Evolutionary conservation across 345 rosid species (phyloP).

Genomic region (Lenwebbia sp.): DNA sequence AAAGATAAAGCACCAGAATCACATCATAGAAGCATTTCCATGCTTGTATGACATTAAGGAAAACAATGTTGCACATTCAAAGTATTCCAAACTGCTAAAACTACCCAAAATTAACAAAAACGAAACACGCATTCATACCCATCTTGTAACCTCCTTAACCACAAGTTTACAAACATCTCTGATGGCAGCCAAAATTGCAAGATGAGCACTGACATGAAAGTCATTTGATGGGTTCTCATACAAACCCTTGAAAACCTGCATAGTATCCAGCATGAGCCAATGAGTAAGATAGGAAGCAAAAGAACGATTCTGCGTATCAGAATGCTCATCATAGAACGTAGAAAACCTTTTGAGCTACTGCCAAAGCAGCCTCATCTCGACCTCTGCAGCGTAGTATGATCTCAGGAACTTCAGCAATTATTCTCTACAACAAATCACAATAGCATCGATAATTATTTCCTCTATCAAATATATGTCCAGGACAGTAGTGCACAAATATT

Average conservation of each 20-base stretch:
- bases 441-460: neutral
- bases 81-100: neutral
- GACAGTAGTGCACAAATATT: neutral
- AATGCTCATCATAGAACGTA: neutral
- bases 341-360: conserved; percentile 85
- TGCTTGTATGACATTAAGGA: neutral
- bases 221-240: conserved; percentile 77
- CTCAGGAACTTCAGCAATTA: conserved; percentile 88
- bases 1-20: neutral
- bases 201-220: conserved; percentile 65
- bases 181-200: conserved; percentile 77
- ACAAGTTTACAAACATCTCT: conserved; percentile 96
- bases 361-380: conserved; percentile 94
- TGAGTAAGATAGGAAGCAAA: neutral
- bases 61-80: neutral
- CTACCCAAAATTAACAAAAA: neutral
- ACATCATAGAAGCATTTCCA: neutral
- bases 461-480: neutral
- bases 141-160: conserved; percentile 90
- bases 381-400: conserved; percentile 87
- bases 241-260: conserved; percentile 78
- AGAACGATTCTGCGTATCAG: neutral
- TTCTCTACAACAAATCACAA: conserved; percentile 33
- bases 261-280: neutral
- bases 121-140: conserved; percentile 37